Evolutionary conservation across 768 basidiomycete species (phyloP), one percentile per base, ranked within the genome.

Genomic region (Agaricus bisporus): DNA sequence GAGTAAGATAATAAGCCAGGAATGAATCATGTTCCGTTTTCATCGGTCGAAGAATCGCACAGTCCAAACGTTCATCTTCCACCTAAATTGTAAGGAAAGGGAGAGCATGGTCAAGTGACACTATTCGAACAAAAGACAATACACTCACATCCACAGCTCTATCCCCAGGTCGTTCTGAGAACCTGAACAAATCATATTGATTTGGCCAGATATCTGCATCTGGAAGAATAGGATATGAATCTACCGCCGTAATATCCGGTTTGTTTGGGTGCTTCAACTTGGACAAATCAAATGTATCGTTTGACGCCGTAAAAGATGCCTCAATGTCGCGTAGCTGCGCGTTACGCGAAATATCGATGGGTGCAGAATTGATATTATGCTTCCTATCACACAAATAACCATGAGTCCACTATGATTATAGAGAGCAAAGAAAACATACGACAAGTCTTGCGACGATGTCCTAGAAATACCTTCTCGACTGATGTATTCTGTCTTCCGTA

Each of bases 401-500:
- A 50, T 49, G 32, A 32, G 32, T 18, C 22, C 10, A 22, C 42
- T 49, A 28, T 53, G 39, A 26, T 22, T 36, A 50, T 47, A 12
- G 25, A 58, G 46, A 39, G 9, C 12, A 22, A 28, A 28, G 20
- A 11, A 48, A 17, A 72, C 78, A 59, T 60, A 88, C 88, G 75
- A 66, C 15, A 17, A 39, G 65, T 90, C 88, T 38, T 79, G 75
- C 25, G 63, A 53, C 62, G 67, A 22, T 59, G 70, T 54, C 56
- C 67, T 63, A 65, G 82, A 65, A 58, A 76, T 61, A 51, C 77
- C 66, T 70, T 82, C 71, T 59, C 87, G 70, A 55, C 82, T 86
- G 51, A 95, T 79, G 62, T 97, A 95, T 62, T 94, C 93, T 0
- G 94, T 95, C 66, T 89, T 92, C 49, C 95, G 79, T 49, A 98